Base-by-base conservation (phyloP, 139 green algal species). In the Tetraselmis chui region DNA sequence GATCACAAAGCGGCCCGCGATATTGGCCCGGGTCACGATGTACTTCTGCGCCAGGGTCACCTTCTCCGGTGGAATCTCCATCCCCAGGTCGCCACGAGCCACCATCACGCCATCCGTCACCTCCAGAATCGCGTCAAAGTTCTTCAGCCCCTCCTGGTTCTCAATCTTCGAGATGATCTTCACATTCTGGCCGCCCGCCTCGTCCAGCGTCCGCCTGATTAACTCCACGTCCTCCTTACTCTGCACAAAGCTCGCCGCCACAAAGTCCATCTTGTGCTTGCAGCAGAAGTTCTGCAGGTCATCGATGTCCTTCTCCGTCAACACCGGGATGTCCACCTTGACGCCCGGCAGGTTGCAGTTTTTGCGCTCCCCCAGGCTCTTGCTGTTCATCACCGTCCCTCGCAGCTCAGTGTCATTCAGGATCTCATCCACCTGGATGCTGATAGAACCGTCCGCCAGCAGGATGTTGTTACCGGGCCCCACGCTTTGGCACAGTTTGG, bases 91-190 rank as follows among this genome's bases (percentile, higher is more conserved):
- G 18, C 81, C 81, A 5, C 81, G 67, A 25, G 81, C 81, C 32
- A 84, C 81, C 81, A 84, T 84, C 58, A 76, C 81, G 76, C 81
- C 81, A 32, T 84, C 81, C 31, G 81, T 28, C 32, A 32, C 81
- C 76, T 84, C 81, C 67, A 84, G 23, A 29, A 84, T 84, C 75
- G 76, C 29, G 45, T 83, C 79, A 29, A 84, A 85, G 75, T 88
- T 88, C 31, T 81, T 76, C 29, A 88, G 84, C 2, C 84, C 84
- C 84, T 88, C 84, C 45, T 83, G 77, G 45, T 88, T 88, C 87
- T 93, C 90, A 30, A 93, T 93, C 86, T 93, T 93, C 32, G 83
- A 87, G 59, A 93, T 92, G 86, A 93, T 92, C 76, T 87, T 87
- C 29, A 91, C 84, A 11, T 81, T 2, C 24, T 79, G 28, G 0